phyloP scores from a whole-genome alignment of 208 protist species.

The Phytomonas sp. region DNA sequence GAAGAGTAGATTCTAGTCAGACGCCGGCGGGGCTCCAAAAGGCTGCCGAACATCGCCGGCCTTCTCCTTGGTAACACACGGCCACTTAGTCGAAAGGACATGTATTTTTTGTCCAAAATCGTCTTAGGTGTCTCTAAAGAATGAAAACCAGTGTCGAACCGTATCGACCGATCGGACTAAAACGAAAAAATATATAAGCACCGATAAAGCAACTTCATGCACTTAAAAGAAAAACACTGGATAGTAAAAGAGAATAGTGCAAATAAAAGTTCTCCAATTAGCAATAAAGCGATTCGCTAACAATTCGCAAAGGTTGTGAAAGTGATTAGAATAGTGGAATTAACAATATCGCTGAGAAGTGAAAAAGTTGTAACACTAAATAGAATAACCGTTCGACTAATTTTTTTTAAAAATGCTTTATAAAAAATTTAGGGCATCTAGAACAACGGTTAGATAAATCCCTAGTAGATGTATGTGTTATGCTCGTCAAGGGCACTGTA shows the following conservation, averaged over 20 bases:
- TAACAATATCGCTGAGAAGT: background rate
- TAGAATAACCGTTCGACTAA: background rate
- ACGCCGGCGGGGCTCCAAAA: slow-evolving; percentile 37
- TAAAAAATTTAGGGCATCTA: too few relatives aligned
- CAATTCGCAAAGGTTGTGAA: background rate
- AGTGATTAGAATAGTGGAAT: background rate
- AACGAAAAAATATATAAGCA: slow-evolving; percentile 4
- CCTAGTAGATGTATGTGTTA: slow-evolving; percentile 17
- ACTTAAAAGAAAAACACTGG: background rate
- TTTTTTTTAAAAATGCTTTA: background rate
- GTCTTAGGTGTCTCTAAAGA: background rate
- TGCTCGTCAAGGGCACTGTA: slow-evolving; percentile 14
- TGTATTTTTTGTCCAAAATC: background rate
- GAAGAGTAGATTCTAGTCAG: slow-evolving; percentile 84
- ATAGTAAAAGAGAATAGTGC: background rate
- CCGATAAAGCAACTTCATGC: background rate
- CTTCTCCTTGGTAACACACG: background rate
- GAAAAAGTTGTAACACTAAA: background rate
- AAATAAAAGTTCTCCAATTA: background rate
- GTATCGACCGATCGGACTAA: background rate
- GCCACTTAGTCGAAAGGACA: background rate
- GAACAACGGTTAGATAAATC: background rate
- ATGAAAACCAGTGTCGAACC: background rate
- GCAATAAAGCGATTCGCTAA: background rate
- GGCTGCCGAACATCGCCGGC: slow-evolving; percentile 3